Base-by-base conservation (phyloP, 805 yeast species). In the Danielia oregonensis region DNA sequence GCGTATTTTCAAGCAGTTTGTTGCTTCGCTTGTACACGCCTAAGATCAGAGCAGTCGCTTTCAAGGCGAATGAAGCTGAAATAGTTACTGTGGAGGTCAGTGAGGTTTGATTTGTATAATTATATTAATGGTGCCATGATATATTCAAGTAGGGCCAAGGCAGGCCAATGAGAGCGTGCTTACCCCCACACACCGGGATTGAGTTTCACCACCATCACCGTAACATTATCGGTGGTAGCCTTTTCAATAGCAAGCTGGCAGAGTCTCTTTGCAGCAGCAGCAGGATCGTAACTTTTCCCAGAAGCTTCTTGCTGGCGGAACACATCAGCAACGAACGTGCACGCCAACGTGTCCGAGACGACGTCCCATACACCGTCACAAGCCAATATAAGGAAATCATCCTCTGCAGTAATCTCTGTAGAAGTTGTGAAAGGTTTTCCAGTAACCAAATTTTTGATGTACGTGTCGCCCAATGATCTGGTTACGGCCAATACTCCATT, bases 331-430 rank as follows among this genome's bases (percentile, higher is more conserved):
- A 86, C 81, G 46, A 82, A 57, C 36, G 81, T 81, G 37, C 93
- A 85, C 0, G 97, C 97, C 36, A 76, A 75, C 44, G 78, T 83
- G 55, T 93, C 98, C 6, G 79, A 70, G 33, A 89, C 73, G 4
- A 91, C 97, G 57, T 91, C 98, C 97, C 97, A 91, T 8, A 91
- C 64, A 0, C 98, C 98, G 59, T 91, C 98, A 58, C 97, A 93
- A 0, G 97, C 97, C 39, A 91, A 64, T 32, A 91, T 88, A 51
- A 91, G 58, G 52, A 86, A 86, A 47, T 83, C 83, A 56, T 89
- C 96, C 8, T 63, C 67, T 1, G 59, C 59, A 16, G 70, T 70
- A 19, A 93, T 67, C 50, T 80, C 87, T 1, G 95, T 87, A 29
- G 87, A 78, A 0, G 97, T 86, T 0, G 98, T 91, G 54, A 82